Base-by-base conservation (phyloP, 208 protist genomes). In the Tritrichomonas musculus region DNA sequence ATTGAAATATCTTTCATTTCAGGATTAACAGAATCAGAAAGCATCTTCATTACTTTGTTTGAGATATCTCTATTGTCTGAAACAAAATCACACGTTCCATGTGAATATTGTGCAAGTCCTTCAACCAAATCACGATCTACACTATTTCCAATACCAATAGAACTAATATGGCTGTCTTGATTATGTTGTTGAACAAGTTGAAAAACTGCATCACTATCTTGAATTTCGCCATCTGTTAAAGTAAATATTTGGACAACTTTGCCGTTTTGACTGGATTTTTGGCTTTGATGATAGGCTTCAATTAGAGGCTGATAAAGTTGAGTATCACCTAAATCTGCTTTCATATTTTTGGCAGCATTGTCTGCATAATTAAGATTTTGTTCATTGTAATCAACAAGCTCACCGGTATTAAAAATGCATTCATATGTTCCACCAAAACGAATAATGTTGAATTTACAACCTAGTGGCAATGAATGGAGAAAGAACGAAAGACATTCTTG, bases 291-390 rank as follows among this genome's bases (percentile, higher is more conserved):
- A 8, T 20, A 50, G 5, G 50, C 41, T n/a, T 82, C 30, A 2
- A n/a, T 0, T 22, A 82, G 9, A 33, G 73, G 41, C 30, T 3
- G 11, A 11, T 33, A 82, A 30, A 82, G 47, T n/a, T 82, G 20
- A 47, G 73, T 82, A n/a, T 41, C 73, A 11, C 73, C 73, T 44
- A 82, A 47, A 82, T 50, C 41, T 82, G 73, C 73, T n/a, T 82
- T 49, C n/a, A 82, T 82, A 5, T 53, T 44, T 47, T 49, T 0
- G 30, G 50, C 41, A 20, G n/a, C 13, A 47, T 53, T n/a, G n/a
- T n/a, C n/a, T n/a, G n/a, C n/a, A n/a, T n/a, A n/a, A n/a, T n/a
- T n/a, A n/a, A n/a, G n/a, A n/a, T n/a, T n/a, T n/a, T n/a, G n/a
- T n/a, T n/a, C n/a, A n/a, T n/a, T n/a, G n/a, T n/a, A 82, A 20